Evolutionary conservation across 805 yeast genomes (phyloP), one percentile per base, ranked within the genome.

Genomic region (Phaffomyces antillensis): DNA sequence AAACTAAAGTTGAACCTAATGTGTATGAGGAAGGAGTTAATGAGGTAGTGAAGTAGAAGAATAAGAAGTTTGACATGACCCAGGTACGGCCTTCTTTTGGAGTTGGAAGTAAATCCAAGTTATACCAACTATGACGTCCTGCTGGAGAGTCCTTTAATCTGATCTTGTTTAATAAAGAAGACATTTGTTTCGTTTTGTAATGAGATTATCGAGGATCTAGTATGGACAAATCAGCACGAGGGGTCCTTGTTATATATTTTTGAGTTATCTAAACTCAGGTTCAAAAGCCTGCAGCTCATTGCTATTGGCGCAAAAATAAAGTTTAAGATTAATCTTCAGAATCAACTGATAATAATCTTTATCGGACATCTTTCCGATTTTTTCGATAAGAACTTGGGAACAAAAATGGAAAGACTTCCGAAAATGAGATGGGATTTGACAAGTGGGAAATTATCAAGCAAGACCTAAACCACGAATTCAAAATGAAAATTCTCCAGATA

Each of bases 71-170:
- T 16, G 37, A 24, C 9, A 40, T 31, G n/a, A 28, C 37, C 42
- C 42, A 40, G 7, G 37, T 40, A 24, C 42, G 36, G 16, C 33
- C 26, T 5, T 23, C 37, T 25, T 40, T 40, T 24, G 26, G 18
- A 3, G 42, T 40, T 23, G 42, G 42, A 9, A 40, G 23, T 12
- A 40, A n/a, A 17, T 40, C 42, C 8, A 40, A 31, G 18, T 40
- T 40, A 9, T 40, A 40, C 42, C 42, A 40, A 25, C 42, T 40
- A 25, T 40, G 42, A 25, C 23, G 23, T 20, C 42, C 42, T 24
- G 33, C 33, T 40, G 42, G 42, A n/a, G 42, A 40, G 11, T 16
- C 42, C 33, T 40, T 40, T 16, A 40, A 33, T 40, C 37, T 40
- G 16, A 33, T 16, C 13, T 40, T 40, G 13, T 40, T 26, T 15